Conservation (phyloP, 2,329 filamentous ascomycete species). For the Aspergillus arachidicola region DNA sequence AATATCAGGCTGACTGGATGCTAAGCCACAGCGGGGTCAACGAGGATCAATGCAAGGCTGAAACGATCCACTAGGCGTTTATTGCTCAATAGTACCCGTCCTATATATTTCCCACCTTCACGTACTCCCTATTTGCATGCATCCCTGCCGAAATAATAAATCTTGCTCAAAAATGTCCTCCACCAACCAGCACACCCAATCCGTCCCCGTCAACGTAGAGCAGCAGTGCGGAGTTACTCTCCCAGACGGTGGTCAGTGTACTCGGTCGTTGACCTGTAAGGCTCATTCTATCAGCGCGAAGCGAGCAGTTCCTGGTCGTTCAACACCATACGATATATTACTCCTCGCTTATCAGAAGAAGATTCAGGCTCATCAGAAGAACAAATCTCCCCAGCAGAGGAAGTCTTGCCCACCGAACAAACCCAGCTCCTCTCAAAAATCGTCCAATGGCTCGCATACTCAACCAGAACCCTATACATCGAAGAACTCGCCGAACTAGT, state of each 20-base stretch:
- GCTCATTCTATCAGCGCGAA: conserved; percentile 95
- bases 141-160: background rate
- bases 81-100: background rate
- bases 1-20: background rate
- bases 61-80: background rate
- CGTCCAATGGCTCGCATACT: conserved; percentile 5
- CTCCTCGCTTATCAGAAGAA: conserved; percentile 91
- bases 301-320: conserved; percentile 81
- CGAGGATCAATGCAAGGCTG: background rate
- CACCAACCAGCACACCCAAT: background rate
- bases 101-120: background rate
- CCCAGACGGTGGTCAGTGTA: conserved; percentile 83
- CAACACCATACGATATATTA: conserved; percentile 88
- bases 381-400: conserved; percentile 71
- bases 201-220: conserved; percentile 83
- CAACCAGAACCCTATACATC: background rate
- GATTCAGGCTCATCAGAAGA: conserved; percentile 79
- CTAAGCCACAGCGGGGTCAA: background rate
- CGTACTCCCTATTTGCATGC: background rate
- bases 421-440: background rate
- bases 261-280: conserved; percentile 88
- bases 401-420: conserved; percentile 42
- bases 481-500: conserved; percentile 4
- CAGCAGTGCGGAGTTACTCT: conserved; percentile 87
- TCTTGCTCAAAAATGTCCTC: background rate